These are phyloP conservation scores for Arabidopsis thaliana DNA, from an alignment of 345 rosid species.

Conservation along the genomic window TAIR10.1 NC_003074.8:17293001-17293500, in stretches of 20 bases:
- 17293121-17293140: constrained; percentile 85
- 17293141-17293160: constrained; percentile 21
- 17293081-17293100: constrained; percentile 95
- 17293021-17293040: constrained; percentile 73
- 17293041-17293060: constrained; percentile 77
- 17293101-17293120: constrained; percentile 98
- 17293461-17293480: constrained; percentile 88
- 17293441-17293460: constrained; percentile 86
- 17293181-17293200: constrained; percentile 19
- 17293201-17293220: constrained; percentile 17
- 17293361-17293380: constrained; percentile 93
- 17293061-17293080: constrained; percentile 84
- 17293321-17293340: constrained; percentile 65
- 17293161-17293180: constrained; percentile 8
- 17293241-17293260: constrained; percentile 98
- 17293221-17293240: constrained; percentile 73
- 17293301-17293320: constrained; percentile 86
- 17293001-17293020: constrained; percentile 55
- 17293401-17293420: constrained; percentile 99
- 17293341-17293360: constrained; percentile 93
- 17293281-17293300: constrained; percentile 91
- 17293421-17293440: constrained; percentile 98
- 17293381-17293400: constrained; percentile 96
- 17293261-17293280: constrained; percentile 95
- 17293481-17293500: constrained; percentile 82